Evolutionary conservation across 1,284 basidiomycete genomes (phyloP), one percentile per base, ranked within the genome.

Genomic region (Retiboletus flavoniger): DNA sequence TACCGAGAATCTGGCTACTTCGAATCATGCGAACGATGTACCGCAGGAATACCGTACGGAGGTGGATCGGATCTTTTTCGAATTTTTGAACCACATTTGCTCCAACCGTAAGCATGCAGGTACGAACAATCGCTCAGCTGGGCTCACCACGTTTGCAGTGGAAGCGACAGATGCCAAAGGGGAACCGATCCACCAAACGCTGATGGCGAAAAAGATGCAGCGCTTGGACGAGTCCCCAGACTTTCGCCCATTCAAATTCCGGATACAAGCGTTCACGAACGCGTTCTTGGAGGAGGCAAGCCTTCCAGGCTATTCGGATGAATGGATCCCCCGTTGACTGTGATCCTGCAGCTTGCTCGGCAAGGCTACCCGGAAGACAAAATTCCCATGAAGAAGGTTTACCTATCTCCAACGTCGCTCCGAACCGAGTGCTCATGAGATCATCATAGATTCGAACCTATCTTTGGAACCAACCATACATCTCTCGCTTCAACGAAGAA

Each of bases 171-270:
- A 99, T 70, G 81, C 84, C 47, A 97, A 98, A 71, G 97, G 97
- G 54, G 96, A 99, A 71, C 87, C 91, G 45, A 93, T 99, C 53
- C 97, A 99, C 72, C 97, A 99, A 75, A 95, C 95, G 39, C 80
- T 99, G 62, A 99, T 98, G 97, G 91, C 95, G 2, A 95, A 95
- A 77, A 97, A 97, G 78, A 97, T 98, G 95, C 90, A 93, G 63
- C 85, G 92, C 46, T 77, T 98, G 52, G 95, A 96, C 70, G 95
- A 98, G 75, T 95, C 92, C 44, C 86, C 89, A 44, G 96, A 98
- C 74, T 99, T 96, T 74, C 84, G 96, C 28, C 96, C 97, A 17
- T 99, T 99, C 87, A 98, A 98, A 74, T 99, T 99, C 76, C 87
- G 97, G 51, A 99, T 99, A 64, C 93, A 96, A 70, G 96, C 97